Conservation (phyloP, 129 eudicot genomes). For the Lactuca saligna region DNA sequence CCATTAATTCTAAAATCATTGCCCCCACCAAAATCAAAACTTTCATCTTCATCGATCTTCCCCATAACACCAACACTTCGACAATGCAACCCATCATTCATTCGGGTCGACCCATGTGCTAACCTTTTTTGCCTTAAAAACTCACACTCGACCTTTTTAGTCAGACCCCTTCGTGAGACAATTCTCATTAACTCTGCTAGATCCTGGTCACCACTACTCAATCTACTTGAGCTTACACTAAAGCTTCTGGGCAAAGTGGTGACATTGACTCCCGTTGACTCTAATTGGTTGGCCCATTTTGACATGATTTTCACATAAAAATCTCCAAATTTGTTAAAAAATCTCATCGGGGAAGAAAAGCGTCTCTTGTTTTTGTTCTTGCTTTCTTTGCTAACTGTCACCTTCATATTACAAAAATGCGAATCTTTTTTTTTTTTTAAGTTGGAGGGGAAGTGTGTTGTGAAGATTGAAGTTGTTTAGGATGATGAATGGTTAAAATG, state of each 20-base stretch:
- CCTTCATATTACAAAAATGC: conserved; percentile 20
- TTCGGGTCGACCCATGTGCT: too few relatives aligned
- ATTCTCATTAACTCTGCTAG: conserved; percentile 40
- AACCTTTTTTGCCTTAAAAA: conserved; percentile 13
- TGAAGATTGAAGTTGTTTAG: background rate
- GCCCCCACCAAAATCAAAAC: too few relatives aligned
- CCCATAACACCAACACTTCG: too few relatives aligned
- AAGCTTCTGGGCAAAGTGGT: conserved; percentile 47
- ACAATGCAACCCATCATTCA: too few relatives aligned
- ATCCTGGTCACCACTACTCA: conserved; percentile 30
- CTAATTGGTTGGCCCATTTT: conserved; percentile 32
- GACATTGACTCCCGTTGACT: conserved; percentile 25
- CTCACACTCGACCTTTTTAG: conserved; percentile 28
- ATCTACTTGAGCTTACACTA: conserved; percentile 24
- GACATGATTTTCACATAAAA: conserved; percentile 44
- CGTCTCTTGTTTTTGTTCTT: conserved; percentile 16
- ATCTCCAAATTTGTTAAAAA: conserved; percentile 28
- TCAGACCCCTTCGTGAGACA: conserved; percentile 28
- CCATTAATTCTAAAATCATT: too few relatives aligned
- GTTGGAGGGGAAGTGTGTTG: conserved; percentile 2
- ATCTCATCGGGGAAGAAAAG: conserved; percentile 26
- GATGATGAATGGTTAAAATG: background rate
- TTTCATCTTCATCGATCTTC: too few relatives aligned
- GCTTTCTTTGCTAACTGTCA: conserved; percentile 10
- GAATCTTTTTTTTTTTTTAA: background rate